Conservation (phyloP, 2,329 filamentous ascomycete genomes). For the Apiospora sp. region DNA sequence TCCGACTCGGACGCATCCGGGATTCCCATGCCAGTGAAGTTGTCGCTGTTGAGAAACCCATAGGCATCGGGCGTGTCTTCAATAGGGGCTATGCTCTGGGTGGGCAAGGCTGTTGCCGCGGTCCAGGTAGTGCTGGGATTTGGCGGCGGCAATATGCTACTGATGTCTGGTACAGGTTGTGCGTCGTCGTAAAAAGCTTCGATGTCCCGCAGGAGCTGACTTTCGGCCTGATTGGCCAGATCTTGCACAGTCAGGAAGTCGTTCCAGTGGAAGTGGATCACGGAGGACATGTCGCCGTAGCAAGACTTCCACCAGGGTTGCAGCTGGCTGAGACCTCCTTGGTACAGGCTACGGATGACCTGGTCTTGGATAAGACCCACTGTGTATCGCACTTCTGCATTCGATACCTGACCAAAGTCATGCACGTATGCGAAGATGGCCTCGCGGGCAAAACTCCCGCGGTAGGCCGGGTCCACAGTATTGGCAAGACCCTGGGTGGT, state of each 20-base stretch:
- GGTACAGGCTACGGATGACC: constrained; percentile 73
- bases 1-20: constrained; percentile 77
- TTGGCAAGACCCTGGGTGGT: constrained; percentile 67
- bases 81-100: neutral
- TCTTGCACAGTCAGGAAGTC: constrained; percentile 66
- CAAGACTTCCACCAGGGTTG: constrained; percentile 75
- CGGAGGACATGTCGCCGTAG: constrained; percentile 63
- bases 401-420: constrained; percentile 42
- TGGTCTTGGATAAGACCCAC: constrained; percentile 75
- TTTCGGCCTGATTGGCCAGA: constrained; percentile 72
- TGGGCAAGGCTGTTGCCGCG: neutral
- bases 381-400: constrained; percentile 68
- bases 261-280: constrained; percentile 73
- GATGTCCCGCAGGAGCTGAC: constrained; percentile 69
- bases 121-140: neutral
- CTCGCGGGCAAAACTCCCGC: constrained; percentile 46
- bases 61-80: constrained; percentile 55
- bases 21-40: constrained; percentile 60
- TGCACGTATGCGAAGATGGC: constrained; percentile 46
- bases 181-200: constrained; percentile 64
- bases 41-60: constrained; percentile 45
- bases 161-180: neutral
- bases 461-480: constrained; percentile 64
- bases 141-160: too few species aligned
- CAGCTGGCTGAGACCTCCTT: constrained; percentile 73